Evolutionary conservation across 2,329 filamentous ascomycete genomes (phyloP), one percentile per base, ranked within the genome.

Genomic region (Chrysoporthe deuterocubensis): DNA sequence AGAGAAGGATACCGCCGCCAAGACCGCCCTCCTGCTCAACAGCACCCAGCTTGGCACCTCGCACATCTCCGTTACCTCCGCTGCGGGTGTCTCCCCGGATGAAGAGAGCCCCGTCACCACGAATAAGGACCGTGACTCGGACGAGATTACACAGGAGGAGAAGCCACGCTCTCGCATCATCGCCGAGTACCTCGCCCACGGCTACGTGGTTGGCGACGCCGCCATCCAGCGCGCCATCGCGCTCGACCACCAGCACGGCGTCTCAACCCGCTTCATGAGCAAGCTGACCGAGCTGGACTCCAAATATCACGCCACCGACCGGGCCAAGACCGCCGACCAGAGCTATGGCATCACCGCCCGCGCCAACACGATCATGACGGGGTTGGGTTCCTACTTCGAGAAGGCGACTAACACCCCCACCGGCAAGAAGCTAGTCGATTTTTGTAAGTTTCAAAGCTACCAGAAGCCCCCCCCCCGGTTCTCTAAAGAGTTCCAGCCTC

Each of bases 111-210:
- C 83, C 65, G 81, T 87, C 60, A 84, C 83, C 69, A 82, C 84
- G 68, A 85, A 86, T 73, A 80, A 81, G 67, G 87, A 90, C 69
- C 84, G 83, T 69, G 84, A 88, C 77, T 81, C 81, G 63, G 85
- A 93, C 74, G 88, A 94, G 74, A 90, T 98, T 74, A 89, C 90
- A 16, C 96, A 99, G 78, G 96, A 99, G 81, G 94, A 98, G 84
- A 99, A 99, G 87, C 96, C 96, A 18, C 92, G 94, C 75, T 89
- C 92, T 52, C 93, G 96, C 75, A 97, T 99, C 79, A 81, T 97
- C 62, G 96, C 96, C 72, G 96, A 99, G 83, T 97, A 98, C 81
- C 91, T 99, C 44, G 94, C 96, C 13, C 93, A 97, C 75, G 96
- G 96, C 73, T 99, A 99, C 82, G 87, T 90, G 50, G 85, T 98